Conservation (phyloP, 257 asterid genomes). For the Striga asiatica region DNA sequence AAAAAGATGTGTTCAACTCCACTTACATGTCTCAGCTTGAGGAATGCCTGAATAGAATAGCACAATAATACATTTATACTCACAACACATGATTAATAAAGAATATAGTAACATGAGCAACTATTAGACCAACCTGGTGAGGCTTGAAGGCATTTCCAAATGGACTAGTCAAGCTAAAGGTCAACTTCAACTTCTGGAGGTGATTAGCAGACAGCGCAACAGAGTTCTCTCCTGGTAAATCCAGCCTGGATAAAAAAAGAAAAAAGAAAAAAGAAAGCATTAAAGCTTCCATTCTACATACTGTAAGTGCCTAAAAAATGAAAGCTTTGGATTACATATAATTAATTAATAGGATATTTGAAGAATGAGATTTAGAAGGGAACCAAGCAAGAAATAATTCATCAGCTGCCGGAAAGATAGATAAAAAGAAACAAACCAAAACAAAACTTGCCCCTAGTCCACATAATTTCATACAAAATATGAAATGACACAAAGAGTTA, state of each 20-base stretch:
- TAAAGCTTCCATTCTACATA: background rate
- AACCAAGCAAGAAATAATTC: conserved; percentile 2
- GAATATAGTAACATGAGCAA: background rate
- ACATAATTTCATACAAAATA: no score
- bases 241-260: conserved; percentile 50
- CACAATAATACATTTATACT: conserved; percentile 14
- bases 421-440: background rate
- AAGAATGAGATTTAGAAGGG: background rate
- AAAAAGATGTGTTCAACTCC: conserved; percentile 86
- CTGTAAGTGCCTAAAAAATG: conserved; percentile 5
- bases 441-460: no score
- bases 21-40: conserved; percentile 69
- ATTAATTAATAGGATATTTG: background rate
- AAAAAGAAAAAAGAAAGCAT: conserved; percentile 7
- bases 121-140: conserved; percentile 60
- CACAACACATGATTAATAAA: conserved; percentile 6
- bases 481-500: no score
- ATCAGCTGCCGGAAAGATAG: conserved; percentile 1
- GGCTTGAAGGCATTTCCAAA: conserved; percentile 67
- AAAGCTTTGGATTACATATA: background rate
- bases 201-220: conserved; percentile 82
- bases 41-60: conserved; percentile 56
- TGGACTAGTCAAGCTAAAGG: conserved; percentile 67
- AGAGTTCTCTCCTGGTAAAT: conserved; percentile 38
- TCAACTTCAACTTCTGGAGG: conserved; percentile 75